These are phyloP conservation scores for Didymella pinodella DNA, from an alignment of 2,329 filamentous ascomycete species.

Conservation along the genomic window DNA sequence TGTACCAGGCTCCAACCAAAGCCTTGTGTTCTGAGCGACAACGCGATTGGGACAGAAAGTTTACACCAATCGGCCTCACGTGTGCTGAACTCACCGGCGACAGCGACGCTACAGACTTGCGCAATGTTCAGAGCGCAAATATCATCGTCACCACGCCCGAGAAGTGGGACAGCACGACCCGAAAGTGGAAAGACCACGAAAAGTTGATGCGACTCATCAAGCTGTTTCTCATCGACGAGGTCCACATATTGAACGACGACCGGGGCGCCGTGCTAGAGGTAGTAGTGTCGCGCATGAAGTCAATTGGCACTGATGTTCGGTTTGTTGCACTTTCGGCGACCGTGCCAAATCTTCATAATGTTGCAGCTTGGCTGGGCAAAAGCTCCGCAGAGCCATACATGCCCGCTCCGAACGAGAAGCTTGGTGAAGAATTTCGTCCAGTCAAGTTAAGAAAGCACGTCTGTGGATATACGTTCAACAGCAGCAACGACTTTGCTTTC, in stretches of 20 bases:
- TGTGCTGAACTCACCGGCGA: constrained; percentile 85
- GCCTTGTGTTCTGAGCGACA: constrained; percentile 80
- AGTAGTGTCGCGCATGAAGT: constrained; percentile 88
- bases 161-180: constrained; percentile 90
- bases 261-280: constrained; percentile 83
- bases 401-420: constrained; percentile 72
- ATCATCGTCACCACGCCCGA: constrained; percentile 90
- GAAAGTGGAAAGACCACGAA: constrained; percentile 84
- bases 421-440: constrained; percentile 81
- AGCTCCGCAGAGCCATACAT: constrained; percentile 65
- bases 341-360: constrained; percentile 81
- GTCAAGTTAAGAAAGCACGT: constrained; percentile 80
- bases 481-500: constrained; percentile 76
- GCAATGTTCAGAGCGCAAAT: constrained; percentile 73
- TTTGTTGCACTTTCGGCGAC: constrained; percentile 86
- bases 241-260: constrained; percentile 82
- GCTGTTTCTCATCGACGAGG: constrained; percentile 85
- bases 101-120: constrained; percentile 72
- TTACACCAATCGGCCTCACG: constrained; percentile 69
- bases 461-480: constrained; percentile 69
- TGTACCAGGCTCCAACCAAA: constrained; percentile 87
- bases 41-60: constrained; percentile 80
- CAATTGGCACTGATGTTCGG: constrained; percentile 74
- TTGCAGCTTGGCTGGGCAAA: constrained; percentile 80
- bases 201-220: constrained; percentile 77